Evolutionary conservation across 805 yeast genomes (phyloP).

Genomic region (Candida easanensis): DNA sequence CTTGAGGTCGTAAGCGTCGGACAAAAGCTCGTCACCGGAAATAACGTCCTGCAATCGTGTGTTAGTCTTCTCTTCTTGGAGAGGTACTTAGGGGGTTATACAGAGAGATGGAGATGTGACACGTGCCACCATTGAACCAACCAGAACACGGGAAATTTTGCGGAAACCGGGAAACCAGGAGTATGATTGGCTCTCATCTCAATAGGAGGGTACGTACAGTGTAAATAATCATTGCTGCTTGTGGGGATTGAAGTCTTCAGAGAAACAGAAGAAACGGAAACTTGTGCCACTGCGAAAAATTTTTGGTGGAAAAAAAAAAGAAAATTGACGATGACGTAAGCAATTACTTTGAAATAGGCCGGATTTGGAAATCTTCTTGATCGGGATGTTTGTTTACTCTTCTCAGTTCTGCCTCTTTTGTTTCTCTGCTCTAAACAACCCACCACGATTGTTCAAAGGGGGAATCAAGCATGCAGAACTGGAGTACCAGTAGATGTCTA

Average conservation of each 20-base stretch:
- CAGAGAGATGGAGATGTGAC: too few relatives aligned
- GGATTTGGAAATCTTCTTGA: not conserved
- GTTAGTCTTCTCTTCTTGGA: too few relatives aligned
- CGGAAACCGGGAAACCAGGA: too few relatives aligned
- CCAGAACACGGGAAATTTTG: too few relatives aligned
- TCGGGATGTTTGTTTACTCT: constrained; percentile 7
- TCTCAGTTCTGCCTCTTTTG: not conserved
- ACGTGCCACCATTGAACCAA: not conserved
- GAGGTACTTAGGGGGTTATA: too few relatives aligned
- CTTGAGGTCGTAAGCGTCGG: constrained; percentile 93
- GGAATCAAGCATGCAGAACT: constrained; percentile 2
- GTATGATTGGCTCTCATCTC: too few relatives aligned
- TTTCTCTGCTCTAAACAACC: not conserved
- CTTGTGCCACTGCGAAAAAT: constrained; percentile 7
- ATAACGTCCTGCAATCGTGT: constrained; percentile 65
- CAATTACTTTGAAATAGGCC: not conserved
- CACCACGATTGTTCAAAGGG: not conserved
- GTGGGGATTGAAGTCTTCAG: not conserved
- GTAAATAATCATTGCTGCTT: constrained; percentile 16
- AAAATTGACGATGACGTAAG: constrained; percentile 5
- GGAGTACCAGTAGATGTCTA: constrained; percentile 12
- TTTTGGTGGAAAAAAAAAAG: constrained; percentile 9
- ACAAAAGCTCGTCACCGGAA: constrained; percentile 93
- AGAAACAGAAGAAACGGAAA: not conserved
- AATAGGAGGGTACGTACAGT: constrained; percentile 4